Conservation (phyloP, 768 basidiomycete species). For the Tricholomella constricta region DNA sequence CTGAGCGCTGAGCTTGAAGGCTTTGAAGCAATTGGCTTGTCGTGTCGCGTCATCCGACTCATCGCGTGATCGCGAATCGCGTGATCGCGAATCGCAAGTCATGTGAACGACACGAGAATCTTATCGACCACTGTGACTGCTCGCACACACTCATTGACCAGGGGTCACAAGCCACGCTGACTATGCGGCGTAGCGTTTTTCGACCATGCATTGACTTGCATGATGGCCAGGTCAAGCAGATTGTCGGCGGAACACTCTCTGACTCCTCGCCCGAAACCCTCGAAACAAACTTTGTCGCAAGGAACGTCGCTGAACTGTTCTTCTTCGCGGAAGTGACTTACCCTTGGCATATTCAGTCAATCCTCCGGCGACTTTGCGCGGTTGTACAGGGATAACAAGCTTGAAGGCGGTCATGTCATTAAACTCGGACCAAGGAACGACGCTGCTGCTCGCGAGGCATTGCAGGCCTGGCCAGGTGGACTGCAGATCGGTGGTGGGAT, state of each 20-base stretch:
- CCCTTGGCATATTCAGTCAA: constrained; percentile 50
- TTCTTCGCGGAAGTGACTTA: constrained; percentile 13
- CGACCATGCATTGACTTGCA: constrained; percentile 97
- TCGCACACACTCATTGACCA: background rate
- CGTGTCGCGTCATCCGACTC: background rate
- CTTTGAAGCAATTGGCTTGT: too few species aligned
- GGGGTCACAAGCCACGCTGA: constrained; percentile 27
- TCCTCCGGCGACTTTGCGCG: constrained; percentile 78
- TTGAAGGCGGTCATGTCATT: constrained; percentile 93
- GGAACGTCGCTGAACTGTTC: constrained; percentile 45
- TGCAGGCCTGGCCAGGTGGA: constrained; percentile 80
- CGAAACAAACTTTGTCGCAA: constrained; percentile 90
- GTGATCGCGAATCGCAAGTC: background rate
- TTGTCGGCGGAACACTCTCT: constrained; percentile 92
- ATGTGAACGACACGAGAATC: background rate
- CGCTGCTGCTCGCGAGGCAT: constrained; percentile 80
- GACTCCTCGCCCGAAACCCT: constrained; percentile 60
- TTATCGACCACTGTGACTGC: background rate
- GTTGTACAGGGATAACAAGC: constrained; percentile 67
- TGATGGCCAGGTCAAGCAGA: constrained; percentile 95
- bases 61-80: background rate
- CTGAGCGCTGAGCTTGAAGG: too few species aligned
- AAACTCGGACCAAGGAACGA: constrained; percentile 93
- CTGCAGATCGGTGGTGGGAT: constrained; percentile 96
- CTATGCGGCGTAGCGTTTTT: constrained; percentile 57